Evolutionary conservation across 331 rosid species (phyloP).

Genomic region (Saraca asoca): DNA sequence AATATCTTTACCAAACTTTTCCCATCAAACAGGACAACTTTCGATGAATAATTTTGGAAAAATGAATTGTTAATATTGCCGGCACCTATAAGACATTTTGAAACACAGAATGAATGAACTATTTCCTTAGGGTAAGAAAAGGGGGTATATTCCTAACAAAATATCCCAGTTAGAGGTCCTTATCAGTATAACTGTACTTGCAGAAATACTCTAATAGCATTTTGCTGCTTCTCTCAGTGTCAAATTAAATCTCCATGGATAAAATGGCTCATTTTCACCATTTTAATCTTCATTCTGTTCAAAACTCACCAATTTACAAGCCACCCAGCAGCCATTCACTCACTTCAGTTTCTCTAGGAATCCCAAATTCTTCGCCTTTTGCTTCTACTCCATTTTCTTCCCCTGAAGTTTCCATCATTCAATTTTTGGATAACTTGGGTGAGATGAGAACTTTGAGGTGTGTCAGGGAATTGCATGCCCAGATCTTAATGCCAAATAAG

Average conservation of each 20-base stretch:
- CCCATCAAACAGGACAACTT: constrained; percentile 61
- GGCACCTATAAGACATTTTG: too few species aligned
- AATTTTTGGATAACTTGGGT: constrained; percentile 36
- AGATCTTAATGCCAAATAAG: constrained; percentile 44
- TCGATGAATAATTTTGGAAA: too few species aligned
- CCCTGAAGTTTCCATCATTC: constrained; percentile 27
- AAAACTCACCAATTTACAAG: constrained; percentile 31
- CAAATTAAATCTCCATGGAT: constrained; percentile 45
- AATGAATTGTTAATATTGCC: too few species aligned
- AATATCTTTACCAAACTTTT: constrained; percentile 65
- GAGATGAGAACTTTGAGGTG: constrained; percentile 49
- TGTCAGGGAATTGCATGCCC: constrained; percentile 57
- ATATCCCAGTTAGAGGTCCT: too few species aligned
- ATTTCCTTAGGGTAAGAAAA: too few species aligned
- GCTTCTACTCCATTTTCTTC: constrained; percentile 43
- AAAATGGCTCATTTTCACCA: constrained; percentile 42
- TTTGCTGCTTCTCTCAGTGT: constrained; percentile 30
- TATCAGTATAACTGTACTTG: not conserved
- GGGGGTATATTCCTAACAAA: too few species aligned
- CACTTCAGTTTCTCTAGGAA: constrained; percentile 38
- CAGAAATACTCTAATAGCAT: constrained; percentile 26
- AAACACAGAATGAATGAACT: too few species aligned
- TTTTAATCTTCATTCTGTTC: constrained; percentile 43
- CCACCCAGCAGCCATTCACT: constrained; percentile 39
- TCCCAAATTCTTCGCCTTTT: constrained; percentile 18